Percentiles rank a stretch among this genome's conserved stretches.
Evolutionary conservation across 805 yeast genomes (phyloP).

Genomic region (Candida palmyrensis): DNA sequence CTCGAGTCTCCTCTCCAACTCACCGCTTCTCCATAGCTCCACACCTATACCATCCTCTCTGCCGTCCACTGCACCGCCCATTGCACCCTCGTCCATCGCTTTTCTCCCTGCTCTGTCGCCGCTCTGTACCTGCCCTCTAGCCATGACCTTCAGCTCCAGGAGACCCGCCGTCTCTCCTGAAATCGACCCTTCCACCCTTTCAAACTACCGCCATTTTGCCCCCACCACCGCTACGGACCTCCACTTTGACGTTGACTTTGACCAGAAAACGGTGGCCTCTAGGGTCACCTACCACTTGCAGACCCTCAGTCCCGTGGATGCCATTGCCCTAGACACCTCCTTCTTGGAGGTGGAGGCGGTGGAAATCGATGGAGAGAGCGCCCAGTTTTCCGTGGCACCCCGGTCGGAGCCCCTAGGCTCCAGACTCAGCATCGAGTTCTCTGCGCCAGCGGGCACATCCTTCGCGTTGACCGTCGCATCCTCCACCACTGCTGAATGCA

Average conservation of each 20-base stretch:
- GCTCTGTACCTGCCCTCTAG: no score
- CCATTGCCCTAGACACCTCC: constrained; percentile 66
- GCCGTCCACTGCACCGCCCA: no score
- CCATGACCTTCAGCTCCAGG: constrained; percentile 10
- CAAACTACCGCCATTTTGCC: constrained; percentile 56
- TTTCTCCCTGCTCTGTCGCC: no score
- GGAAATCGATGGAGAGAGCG: constrained; percentile 33
- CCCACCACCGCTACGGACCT: constrained; percentile 46
- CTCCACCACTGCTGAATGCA: constrained; percentile 67
- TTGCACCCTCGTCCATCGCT: no score
- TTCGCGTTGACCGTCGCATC: constrained; percentile 43
- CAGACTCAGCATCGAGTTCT: constrained; percentile 36
- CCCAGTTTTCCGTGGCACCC: constrained; percentile 17
- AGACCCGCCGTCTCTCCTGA: constrained; percentile 45
- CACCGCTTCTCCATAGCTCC: no score
- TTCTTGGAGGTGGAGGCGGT: constrained; percentile 45
- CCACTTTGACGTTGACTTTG: constrained; percentile 52
- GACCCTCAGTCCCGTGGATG: constrained; percentile 18
- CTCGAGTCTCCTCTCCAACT: no score
- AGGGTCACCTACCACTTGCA: constrained; percentile 44
- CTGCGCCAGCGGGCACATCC: constrained; percentile 6
- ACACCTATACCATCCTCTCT: no score
- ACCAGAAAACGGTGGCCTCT: constrained; percentile 48
- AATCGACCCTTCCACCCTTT: constrained; percentile 71
- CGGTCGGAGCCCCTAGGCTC: constrained; percentile 57